Percentiles rank a stretch among this genome's conserved stretches.
phyloP scores from a whole-genome alignment of 768 basidiomycete species.

The Coprinellus micaceus region DNA sequence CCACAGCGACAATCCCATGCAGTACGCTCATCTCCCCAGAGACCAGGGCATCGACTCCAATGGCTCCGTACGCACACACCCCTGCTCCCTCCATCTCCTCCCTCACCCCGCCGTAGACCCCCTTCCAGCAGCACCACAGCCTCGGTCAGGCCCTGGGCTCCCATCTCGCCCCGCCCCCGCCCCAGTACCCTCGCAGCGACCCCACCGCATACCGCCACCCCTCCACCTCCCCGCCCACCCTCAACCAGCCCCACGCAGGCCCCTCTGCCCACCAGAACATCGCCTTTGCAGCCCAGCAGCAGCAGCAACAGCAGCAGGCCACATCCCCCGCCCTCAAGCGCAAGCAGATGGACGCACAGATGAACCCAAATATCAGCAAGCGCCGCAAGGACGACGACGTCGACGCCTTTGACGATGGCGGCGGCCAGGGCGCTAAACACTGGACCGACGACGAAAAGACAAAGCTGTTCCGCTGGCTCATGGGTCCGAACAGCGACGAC shows the following conservation, averaged over 20 bases:
- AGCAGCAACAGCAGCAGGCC: conserved; percentile 8
- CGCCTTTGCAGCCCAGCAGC: conserved; percentile 32
- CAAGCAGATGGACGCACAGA: conserved; percentile 38
- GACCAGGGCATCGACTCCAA: conserved; percentile 55
- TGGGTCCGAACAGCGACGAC: conserved; percentile 66
- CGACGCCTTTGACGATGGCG: conserved; percentile 44
- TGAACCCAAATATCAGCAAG: conserved; percentile 8
- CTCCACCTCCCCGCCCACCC: conserved; percentile 36
- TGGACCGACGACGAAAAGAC: conserved; percentile 86
- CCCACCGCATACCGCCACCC: conserved; percentile 31
- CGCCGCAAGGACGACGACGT: conserved; percentile 24
- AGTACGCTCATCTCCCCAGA: conserved; percentile 58
- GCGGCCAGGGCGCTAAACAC: conserved; percentile 67
- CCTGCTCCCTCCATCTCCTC: conserved; percentile 23
- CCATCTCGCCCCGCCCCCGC: conserved; percentile 39
- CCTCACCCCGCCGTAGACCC: conserved; percentile 33
- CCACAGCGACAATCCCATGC: conserved; percentile 55
- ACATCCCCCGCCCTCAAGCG: conserved; percentile 44
- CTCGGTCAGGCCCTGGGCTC: conserved; percentile 58
- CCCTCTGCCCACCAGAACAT: conserved; percentile 35
- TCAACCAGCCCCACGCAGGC: conserved; percentile 32
- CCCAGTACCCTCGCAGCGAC: conserved; percentile 19
- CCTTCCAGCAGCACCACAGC: conserved; percentile 55
- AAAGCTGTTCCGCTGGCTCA: conserved; percentile 73
- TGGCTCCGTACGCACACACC: conserved; percentile 49